Percentiles rank a stretch among this genome's conserved stretches.
These are phyloP conservation scores for Stemphylium beticola DNA, from an alignment of 2,329 filamentous ascomycete species.

Conservation along the genomic window DNA sequence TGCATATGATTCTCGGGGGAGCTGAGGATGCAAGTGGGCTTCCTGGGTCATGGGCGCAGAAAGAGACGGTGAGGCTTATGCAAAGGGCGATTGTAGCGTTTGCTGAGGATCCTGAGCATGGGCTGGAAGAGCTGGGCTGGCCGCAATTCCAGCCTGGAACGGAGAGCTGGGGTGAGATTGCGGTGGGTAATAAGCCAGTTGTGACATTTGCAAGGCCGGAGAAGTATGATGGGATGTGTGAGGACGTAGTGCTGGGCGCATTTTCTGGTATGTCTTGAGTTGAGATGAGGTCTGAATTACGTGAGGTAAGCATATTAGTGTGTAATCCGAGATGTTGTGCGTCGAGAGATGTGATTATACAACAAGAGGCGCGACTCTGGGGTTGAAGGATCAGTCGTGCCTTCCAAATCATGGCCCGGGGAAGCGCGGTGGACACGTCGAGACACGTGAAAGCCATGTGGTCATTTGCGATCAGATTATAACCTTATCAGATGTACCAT, in stretches of 20 bases:
- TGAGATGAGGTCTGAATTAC: background rate
- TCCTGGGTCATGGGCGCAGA: constrained; percentile 16
- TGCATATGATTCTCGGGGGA: constrained; percentile 33
- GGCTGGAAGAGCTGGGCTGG: constrained; percentile 23
- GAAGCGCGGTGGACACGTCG: background rate
- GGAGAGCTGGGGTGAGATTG: constrained; percentile 21
- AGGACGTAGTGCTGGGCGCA: constrained; percentile 12
- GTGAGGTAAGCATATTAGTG: too few relatives aligned
- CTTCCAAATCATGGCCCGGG: too few relatives aligned
- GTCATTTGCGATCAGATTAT: background rate
- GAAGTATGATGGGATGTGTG: constrained; percentile 14
- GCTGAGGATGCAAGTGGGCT: constrained; percentile 23
- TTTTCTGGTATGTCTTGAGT: constrained; percentile 11
- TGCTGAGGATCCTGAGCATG: constrained; percentile 19
- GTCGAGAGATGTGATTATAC: too few relatives aligned
- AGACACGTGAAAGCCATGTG: background rate
- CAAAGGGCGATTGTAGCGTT: constrained; percentile 28
- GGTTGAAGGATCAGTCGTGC: too few relatives aligned
- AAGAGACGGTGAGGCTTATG: constrained; percentile 17
- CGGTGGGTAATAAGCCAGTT: constrained; percentile 8
- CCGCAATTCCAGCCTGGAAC: constrained; percentile 15
- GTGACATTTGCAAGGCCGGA: constrained; percentile 15
- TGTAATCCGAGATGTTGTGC: too few relatives aligned
- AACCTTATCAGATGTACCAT: background rate
- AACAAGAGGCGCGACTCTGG: too few relatives aligned